A percentile compares a stretch with the other conserved stretches of the same genome.
These are phyloP conservation scores for Herpetomonas tarakana DNA, from an alignment of 208 protist species.

Conservation along the genomic window DNA sequence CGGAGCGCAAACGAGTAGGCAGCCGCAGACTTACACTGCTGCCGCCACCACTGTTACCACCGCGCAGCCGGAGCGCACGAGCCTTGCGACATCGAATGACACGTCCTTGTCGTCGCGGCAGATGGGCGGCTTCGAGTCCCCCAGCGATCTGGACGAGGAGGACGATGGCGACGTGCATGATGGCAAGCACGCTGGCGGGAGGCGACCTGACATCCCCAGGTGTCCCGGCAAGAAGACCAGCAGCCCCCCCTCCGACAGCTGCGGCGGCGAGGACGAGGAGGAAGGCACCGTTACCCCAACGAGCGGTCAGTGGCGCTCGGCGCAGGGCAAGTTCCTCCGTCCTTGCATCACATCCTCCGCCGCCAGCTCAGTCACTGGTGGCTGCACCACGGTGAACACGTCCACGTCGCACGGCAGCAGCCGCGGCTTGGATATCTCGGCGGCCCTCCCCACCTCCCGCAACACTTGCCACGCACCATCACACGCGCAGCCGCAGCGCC, in stretches of 20 bases:
- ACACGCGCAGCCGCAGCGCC: too few relatives aligned
- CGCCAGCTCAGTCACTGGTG: neutral
- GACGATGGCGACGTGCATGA: neutral
- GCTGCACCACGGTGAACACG: neutral
- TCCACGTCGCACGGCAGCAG: neutral
- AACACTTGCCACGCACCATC: too few relatives aligned
- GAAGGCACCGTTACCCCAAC: neutral
- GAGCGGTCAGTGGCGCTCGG: neutral
- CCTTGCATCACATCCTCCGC: neutral
- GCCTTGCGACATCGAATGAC: neutral
- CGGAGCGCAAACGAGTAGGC: too few relatives aligned
- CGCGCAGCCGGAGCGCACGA: neutral
- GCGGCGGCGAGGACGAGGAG: neutral
- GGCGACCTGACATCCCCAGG: too few relatives aligned
- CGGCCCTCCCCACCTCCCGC: too few relatives aligned
- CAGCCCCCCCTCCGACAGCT: neutral
- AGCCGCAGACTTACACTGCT: too few relatives aligned
- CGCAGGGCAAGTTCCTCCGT: neutral
- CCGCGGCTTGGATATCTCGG: too few relatives aligned
- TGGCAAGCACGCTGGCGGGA: too few relatives aligned
- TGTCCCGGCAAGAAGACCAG: too few relatives aligned
- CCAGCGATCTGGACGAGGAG: neutral
- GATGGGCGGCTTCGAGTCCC: neutral
- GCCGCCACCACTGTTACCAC: too few relatives aligned
- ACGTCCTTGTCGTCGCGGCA: neutral